Base-by-base conservation (phyloP, 1,284 basidiomycete species). In the Trichosporon faecale region DNA sequence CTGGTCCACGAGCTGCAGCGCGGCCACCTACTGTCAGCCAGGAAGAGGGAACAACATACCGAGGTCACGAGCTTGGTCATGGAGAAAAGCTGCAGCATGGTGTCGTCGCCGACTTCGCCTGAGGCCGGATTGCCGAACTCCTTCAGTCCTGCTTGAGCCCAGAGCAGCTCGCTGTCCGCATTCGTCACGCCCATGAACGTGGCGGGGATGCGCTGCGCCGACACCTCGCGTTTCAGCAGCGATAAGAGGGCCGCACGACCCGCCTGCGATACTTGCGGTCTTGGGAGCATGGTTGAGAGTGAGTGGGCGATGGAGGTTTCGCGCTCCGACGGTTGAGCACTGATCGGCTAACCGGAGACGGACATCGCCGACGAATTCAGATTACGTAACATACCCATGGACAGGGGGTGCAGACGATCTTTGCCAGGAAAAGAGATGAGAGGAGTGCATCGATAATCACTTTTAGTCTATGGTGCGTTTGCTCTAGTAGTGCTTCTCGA, bases 1-100 rank as follows among this genome's bases (percentile, higher is more conserved):
- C 21, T 71, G 72, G 37, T 80, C 81, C 14, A 79, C 73, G 0
- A 80, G 74, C 63, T 79, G 79, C 3, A 79, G 73, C 27, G 69
- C 70, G 1, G 79, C 77, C 23, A 81, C 68, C 77, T 79, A 46
- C 12, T 4, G n/a, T 63, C 25, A 66, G 37, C 27, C 21, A 11
- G 14, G n/a, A 40, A 0, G 16, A 18, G 0, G 16, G 18, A 16
- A 14, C 33, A 3, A 4, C 76, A 64, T 57, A 79, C 76, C 16
- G 72, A 72, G 2, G 78, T 79, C 29, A 81, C 74, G 3, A 81
- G 71, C 70, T 81, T 82, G 40, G 77, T 77, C 72, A 76, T 76
- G 5, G 79, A 80, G 66, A 72, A 76, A 12, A 80, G 69, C 77
- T 77, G 77, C 35, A 73, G 66, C 61, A 70, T 70, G 2, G 69